These are phyloP conservation scores for Pseudonectria foliicola DNA, from an alignment of 2,329 filamentous ascomycete species.

Conservation along the genomic window DNA sequence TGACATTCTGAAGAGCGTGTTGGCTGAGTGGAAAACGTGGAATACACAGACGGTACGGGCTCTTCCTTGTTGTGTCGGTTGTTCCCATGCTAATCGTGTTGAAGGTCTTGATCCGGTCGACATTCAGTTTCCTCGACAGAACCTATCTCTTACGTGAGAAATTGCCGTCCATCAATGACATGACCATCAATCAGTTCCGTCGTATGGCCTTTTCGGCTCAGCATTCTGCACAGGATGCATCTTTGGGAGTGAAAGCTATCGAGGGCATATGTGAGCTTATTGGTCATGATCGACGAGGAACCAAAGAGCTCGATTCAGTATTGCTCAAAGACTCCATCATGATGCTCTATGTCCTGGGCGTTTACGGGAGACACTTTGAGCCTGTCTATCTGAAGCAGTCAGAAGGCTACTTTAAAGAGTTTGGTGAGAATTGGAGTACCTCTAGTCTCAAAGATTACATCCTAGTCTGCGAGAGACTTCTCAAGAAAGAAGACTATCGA, in stretches of 20 bases:
- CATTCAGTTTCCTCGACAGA: slow-evolving; percentile 91
- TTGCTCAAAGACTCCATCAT: slow-evolving; percentile 70
- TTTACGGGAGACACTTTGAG: slow-evolving; percentile 78
- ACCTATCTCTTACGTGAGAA: slow-evolving; percentile 75
- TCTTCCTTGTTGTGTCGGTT: slow-evolving; percentile 3
- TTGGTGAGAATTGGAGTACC: slow-evolving; percentile 59
- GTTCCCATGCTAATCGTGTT: slow-evolving; percentile 1
- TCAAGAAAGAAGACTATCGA: slow-evolving; percentile 64
- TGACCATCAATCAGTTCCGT: slow-evolving; percentile 71
- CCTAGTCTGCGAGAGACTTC: slow-evolving; percentile 57
- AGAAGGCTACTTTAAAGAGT: slow-evolving; percentile 58
- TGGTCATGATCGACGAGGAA: slow-evolving; percentile 58
- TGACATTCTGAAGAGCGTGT: slow-evolving; percentile 51
- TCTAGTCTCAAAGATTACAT: slow-evolving; percentile 70
- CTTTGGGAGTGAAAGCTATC: slow-evolving; percentile 28
- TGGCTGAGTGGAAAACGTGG: slow-evolving; percentile 68
- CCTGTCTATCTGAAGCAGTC: slow-evolving; percentile 64
- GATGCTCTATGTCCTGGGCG: slow-evolving; percentile 77
- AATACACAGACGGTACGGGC: slow-evolving; percentile 62
- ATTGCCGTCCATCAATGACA: slow-evolving; percentile 67
- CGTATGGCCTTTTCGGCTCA: slow-evolving; percentile 41
- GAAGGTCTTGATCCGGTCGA: slow-evolving; percentile 70
- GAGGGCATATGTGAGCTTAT: slow-evolving; percentile 67
- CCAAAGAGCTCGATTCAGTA: slow-evolving; percentile 49
- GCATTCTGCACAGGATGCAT: slow-evolving; percentile 5